phyloP scores from a whole-genome alignment of 2,329 filamentous ascomycete genomes.

The Colletotrichum horii region DNA sequence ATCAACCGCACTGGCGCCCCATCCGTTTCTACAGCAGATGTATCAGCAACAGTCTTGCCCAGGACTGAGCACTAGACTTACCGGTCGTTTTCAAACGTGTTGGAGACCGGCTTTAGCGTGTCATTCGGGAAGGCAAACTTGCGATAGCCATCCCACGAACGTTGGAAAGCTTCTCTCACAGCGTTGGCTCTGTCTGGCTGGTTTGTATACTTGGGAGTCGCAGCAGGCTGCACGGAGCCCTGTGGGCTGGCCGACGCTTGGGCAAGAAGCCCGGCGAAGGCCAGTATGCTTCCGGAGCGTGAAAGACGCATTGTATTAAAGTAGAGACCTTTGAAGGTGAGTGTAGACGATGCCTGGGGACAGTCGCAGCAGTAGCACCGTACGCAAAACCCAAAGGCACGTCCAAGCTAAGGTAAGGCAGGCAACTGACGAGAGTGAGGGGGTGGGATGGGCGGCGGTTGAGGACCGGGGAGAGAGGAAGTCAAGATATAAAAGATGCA shows the following conservation, averaged over 20 bases:
- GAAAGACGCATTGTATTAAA: not conserved
- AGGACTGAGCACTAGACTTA: slow-evolving; percentile 37
- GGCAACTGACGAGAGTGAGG: not conserved
- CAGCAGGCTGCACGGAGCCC: not conserved
- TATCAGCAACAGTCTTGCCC: slow-evolving; percentile 19
- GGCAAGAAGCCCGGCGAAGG: not conserved
- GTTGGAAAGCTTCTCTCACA: slow-evolving; percentile 72
- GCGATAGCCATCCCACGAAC: slow-evolving; percentile 76
- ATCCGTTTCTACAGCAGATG: slow-evolving; percentile 67
- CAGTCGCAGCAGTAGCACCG: not conserved
- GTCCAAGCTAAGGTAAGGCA: not conserved
- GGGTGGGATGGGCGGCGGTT: not conserved
- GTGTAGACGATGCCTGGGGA: not conserved
- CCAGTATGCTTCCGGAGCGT: not conserved
- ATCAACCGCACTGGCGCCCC: slow-evolving; percentile 85
- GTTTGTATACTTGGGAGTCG: slow-evolving; percentile 22
- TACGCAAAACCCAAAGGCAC: not conserved
- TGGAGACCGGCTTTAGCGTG: slow-evolving; percentile 72
- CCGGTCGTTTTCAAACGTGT: slow-evolving; percentile 72
- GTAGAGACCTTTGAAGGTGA: not conserved
- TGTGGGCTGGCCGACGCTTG: not conserved
- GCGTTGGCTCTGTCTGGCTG: slow-evolving; percentile 56
- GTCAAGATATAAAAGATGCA: not conserved
- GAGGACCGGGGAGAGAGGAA: not conserved
- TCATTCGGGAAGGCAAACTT: slow-evolving; percentile 80